These are phyloP conservation scores for Stachybotrys chartarum DNA, from an alignment of 2,329 filamentous ascomycete genomes.

Conservation along the genomic window DNA sequence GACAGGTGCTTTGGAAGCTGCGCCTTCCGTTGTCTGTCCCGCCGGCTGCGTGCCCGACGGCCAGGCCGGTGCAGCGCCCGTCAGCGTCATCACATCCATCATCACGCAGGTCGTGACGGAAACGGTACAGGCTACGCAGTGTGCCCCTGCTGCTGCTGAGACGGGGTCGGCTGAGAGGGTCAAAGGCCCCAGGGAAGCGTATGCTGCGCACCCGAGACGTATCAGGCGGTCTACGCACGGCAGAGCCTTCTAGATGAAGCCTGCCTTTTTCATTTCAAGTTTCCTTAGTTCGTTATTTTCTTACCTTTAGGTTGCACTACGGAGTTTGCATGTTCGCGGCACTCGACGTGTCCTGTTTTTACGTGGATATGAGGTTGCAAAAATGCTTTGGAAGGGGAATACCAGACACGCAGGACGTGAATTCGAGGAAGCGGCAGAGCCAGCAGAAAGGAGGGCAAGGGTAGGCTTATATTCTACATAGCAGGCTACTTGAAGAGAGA, in stretches of 20 bases:
- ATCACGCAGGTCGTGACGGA: conserved; percentile 10
- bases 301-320: background rate
- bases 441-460: background rate
- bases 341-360: background rate
- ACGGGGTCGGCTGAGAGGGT: background rate
- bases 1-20: background rate
- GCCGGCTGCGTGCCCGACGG: background rate
- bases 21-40: background rate
- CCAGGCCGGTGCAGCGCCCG: background rate
- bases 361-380: background rate
- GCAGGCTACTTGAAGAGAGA: background rate
- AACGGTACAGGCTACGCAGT: conserved; percentile 13
- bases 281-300: background rate
- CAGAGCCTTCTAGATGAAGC: background rate
- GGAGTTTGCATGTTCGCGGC: background rate
- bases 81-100: conserved; percentile 9
- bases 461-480: background rate
- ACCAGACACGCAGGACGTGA: background rate
- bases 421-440: background rate
- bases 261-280: background rate
- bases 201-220: background rate
- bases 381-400: background rate
- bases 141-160: conserved; percentile 14
- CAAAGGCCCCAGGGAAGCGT: background rate
- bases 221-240: background rate